Percentiles rank a stretch among this genome's conserved stretches.
phyloP scores from a whole-genome alignment of 169 alveolate genomes.

The Plasmodium gaboni region DNA sequence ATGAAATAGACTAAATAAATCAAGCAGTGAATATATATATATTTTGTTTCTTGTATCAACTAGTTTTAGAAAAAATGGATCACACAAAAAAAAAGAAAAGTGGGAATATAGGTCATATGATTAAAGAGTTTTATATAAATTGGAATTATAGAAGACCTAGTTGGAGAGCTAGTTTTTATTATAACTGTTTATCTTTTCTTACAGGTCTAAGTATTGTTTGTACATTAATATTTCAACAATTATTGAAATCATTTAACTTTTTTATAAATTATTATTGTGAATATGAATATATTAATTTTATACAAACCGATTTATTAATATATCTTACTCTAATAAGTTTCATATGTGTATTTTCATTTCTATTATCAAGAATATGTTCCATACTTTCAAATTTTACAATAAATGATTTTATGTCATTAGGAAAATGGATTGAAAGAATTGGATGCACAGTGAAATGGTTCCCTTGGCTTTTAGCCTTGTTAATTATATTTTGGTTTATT shows the following conservation, averaged over 20 bases:
- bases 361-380: conserved; percentile 79
- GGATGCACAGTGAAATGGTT: conserved; percentile 90
- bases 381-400: conserved; percentile 86
- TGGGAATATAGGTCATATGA: conserved; percentile 40
- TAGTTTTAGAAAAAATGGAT: conserved; percentile 40
- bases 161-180: conserved; percentile 87
- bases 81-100: conserved; percentile 13
- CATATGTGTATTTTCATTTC: conserved; percentile 36
- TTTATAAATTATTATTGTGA: conserved; percentile 84
- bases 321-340: conserved; percentile 77
- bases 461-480: conserved; percentile 85
- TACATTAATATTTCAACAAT: conserved; percentile 82
- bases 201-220: conserved; percentile 78
- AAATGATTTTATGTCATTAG: conserved; percentile 88
- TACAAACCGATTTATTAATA: conserved; percentile 78
- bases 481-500: conserved; percentile 75
- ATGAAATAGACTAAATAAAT: not conserved
- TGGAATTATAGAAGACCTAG: conserved; percentile 87
- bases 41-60: not conserved
- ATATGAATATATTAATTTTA: conserved; percentile 78
- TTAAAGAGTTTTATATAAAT: conserved; percentile 54
- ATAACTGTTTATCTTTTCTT: conserved; percentile 77
- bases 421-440: conserved; percentile 82
- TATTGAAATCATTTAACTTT: conserved; percentile 81
- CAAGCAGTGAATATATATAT: no score